Percentiles rank a stretch among this genome's conserved stretches.
Conservation (phyloP, 2,329 filamentous ascomycete genomes). For the Verticillium isaacii region DNA sequence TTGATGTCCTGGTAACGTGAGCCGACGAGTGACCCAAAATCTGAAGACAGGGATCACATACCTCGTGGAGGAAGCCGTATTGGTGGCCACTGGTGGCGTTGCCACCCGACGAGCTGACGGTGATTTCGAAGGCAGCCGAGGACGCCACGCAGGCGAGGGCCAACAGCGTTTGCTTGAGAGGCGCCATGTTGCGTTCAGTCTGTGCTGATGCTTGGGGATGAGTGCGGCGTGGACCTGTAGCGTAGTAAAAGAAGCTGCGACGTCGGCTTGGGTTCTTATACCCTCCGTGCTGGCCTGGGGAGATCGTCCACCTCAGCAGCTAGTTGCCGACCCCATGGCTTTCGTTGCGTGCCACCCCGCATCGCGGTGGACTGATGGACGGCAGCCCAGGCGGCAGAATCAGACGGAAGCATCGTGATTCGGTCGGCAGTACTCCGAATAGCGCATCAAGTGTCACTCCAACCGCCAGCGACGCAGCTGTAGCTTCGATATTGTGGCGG, state of each 20-base stretch:
- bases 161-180: background rate
- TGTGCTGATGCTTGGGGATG: background rate
- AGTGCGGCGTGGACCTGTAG: background rate
- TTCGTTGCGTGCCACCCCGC: background rate
- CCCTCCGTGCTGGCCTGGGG: background rate
- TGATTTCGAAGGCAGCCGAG: slow-evolving; percentile 34
- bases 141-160: slow-evolving; percentile 5
- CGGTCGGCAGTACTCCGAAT: background rate
- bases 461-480: background rate
- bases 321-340: background rate
- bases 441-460: background rate
- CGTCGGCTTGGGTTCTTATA: background rate
- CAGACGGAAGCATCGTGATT: background rate
- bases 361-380: background rate
- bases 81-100: slow-evolving; percentile 38
- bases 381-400: background rate
- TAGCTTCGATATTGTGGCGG: background rate
- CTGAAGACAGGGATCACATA: slow-evolving; percentile 11
- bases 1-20: slow-evolving; percentile 48
- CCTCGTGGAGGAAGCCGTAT: slow-evolving; percentile 41
- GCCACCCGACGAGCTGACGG: slow-evolving; percentile 29
- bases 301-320: background rate
- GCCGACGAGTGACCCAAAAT: background rate
- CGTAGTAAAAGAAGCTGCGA: background rate
- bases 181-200: background rate